These are phyloP conservation scores for Sistotremastrum suecicum DNA, from an alignment of 768 basidiomycete genomes.

Conservation along the genomic window DNA sequence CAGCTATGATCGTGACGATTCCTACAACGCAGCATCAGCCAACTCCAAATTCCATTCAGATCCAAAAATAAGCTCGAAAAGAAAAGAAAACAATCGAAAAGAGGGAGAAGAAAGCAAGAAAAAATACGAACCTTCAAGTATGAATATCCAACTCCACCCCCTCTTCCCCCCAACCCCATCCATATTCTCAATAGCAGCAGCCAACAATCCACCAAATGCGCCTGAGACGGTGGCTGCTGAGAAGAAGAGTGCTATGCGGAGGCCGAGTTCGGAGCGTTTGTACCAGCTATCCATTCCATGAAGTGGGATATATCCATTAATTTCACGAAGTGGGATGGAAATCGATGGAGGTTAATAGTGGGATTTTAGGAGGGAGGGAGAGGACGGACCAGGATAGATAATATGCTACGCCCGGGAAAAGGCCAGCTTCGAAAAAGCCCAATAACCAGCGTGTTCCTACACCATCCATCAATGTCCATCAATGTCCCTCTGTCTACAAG, in stretches of 20 bases:
- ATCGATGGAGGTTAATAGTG: too few relatives aligned
- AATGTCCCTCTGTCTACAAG: background rate
- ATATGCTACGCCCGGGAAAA: constrained; percentile 42
- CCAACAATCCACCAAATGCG: constrained; percentile 43
- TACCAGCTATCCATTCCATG: constrained; percentile 44
- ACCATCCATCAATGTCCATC: background rate
- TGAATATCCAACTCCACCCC: constrained; percentile 21
- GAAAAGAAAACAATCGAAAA: too few relatives aligned
- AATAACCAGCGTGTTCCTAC: constrained; percentile 24
- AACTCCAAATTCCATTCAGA: too few relatives aligned
- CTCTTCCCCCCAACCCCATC: constrained; percentile 16
- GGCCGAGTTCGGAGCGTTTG: constrained; percentile 59
- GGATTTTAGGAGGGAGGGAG: background rate
- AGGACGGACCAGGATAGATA: constrained; percentile 41
- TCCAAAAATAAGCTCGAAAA: too few relatives aligned
- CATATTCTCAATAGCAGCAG: constrained; percentile 24
- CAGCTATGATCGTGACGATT: constrained; percentile 39
- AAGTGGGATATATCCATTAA: background rate
- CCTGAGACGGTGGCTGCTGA: constrained; percentile 69
- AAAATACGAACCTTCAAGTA: constrained; percentile 7
- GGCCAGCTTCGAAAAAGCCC: constrained; percentile 37
- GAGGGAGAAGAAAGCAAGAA: too few relatives aligned
- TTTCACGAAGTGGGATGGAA: background rate
- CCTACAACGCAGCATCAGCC: constrained; percentile 32
- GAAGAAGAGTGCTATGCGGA: constrained; percentile 63